These are phyloP conservation scores for Ustilago hordei DNA, from an alignment of 1,284 basidiomycete genomes.

Conservation along the genomic window DNA sequence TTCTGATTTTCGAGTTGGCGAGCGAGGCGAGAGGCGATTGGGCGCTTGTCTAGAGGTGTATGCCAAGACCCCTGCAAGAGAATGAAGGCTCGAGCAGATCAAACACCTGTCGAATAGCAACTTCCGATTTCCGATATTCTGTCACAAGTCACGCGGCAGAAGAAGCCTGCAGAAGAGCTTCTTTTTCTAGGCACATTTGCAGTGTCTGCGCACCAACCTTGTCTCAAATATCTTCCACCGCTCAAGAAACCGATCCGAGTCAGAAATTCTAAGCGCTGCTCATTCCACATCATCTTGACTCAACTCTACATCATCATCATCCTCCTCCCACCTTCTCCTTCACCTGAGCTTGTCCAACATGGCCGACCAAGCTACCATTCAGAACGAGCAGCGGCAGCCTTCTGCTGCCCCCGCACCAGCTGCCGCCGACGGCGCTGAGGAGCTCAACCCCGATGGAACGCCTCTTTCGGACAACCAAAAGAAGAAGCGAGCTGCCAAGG, in stretches of 20 bases:
- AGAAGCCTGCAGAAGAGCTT: slow-evolving; percentile 15
- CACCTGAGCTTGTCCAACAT: slow-evolving; percentile 19
- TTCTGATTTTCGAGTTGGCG: neutral
- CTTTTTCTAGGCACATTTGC: slow-evolving; percentile 1
- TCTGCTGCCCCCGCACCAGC: slow-evolving; percentile 18
- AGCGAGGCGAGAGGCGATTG: neutral
- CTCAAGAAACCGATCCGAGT: slow-evolving; percentile 22
- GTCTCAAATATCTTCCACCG: neutral
- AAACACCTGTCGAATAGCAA: neutral
- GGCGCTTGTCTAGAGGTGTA: neutral
- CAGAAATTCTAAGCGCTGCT: slow-evolving; percentile 19
- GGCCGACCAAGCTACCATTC: slow-evolving; percentile 45
- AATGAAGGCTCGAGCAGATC: slow-evolving; percentile 22
- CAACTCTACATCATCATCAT: slow-evolving; percentile 6
- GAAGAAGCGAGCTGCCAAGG: slow-evolving; percentile 92
- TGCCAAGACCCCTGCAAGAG: neutral
- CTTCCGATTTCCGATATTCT: slow-evolving; percentile 29
- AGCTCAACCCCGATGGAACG: slow-evolving; percentile 66
- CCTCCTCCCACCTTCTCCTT: neutral
- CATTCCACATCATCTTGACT: slow-evolving; percentile 7
- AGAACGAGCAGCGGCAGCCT: slow-evolving; percentile 27
- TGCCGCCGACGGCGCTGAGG: slow-evolving; percentile 33
- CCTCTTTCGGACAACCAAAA: slow-evolving; percentile 86
- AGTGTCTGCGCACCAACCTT: slow-evolving; percentile 1
- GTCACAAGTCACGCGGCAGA: slow-evolving; percentile 13